phyloP scores from a whole-genome alignment of 495 filamentous ascomycete species.

The Chlorociboria aeruginascens region DNA sequence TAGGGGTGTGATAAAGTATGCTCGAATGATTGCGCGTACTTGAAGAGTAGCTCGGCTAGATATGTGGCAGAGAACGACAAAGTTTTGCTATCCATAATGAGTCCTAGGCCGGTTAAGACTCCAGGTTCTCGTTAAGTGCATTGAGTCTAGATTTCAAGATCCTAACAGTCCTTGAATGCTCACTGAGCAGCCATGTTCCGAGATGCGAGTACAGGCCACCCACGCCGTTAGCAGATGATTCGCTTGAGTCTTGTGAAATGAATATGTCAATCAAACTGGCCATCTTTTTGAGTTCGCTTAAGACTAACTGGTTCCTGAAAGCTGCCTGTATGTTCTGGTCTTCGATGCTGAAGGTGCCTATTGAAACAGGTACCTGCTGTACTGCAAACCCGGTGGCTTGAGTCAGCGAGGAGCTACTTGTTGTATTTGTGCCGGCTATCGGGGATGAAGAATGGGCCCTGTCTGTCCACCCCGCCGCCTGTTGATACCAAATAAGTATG shows the following conservation, averaged over 20 bases:
- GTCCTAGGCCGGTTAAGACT: conserved; percentile 2
- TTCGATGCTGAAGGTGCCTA: conserved; percentile 17
- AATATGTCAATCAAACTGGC: conserved; percentile 15
- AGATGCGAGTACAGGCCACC: conserved; percentile 9
- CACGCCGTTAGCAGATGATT: conserved; percentile 5
- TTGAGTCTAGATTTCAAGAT: conserved; percentile 11
- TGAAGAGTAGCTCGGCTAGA: not conserved
- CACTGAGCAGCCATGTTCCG: conserved; percentile 12
- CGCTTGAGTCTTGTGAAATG: conserved; percentile 4
- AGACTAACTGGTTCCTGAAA: conserved; percentile 14
- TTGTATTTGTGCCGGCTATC: conserved; percentile 2
- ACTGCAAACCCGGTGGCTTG: conserved; percentile 14
- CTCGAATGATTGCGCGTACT: not conserved
- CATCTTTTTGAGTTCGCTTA: conserved; percentile 15
- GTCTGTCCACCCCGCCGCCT: conserved; percentile 18
- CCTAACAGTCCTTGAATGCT: conserved; percentile 10
- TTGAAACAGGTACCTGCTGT: conserved; percentile 10
- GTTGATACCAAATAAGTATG: conserved; percentile 24
- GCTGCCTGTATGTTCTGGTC: conserved; percentile 16
- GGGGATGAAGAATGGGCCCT: conserved; percentile 4
- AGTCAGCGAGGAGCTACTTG: conserved; percentile 7
- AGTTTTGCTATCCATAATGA: conserved; percentile 1
- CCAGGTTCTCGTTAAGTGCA: conserved; percentile 6
- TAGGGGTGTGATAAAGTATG: too few species aligned
- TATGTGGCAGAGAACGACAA: not conserved